These are phyloP conservation scores for Stagonosporopsis vannaccii DNA, from an alignment of 2,329 filamentous ascomycete species.

Conservation along the genomic window DNA sequence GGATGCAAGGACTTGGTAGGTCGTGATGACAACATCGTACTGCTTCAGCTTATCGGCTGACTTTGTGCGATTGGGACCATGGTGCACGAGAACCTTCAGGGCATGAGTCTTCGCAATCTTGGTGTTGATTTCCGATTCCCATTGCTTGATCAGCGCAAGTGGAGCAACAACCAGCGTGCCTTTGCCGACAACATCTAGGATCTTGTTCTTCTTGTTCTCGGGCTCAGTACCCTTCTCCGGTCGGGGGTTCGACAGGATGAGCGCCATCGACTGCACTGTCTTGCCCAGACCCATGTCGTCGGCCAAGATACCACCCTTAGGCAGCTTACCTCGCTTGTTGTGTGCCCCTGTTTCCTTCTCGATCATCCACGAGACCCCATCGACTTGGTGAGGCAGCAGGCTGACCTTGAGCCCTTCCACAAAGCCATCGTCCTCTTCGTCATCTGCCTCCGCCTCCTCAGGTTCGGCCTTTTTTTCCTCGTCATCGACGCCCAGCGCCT, in stretches of 20 bases:
- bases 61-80: slow-evolving; percentile 86
- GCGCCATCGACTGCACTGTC: slow-evolving; percentile 89
- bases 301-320: slow-evolving; percentile 92
- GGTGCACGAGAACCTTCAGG: slow-evolving; percentile 86
- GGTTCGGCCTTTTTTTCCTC: slow-evolving; percentile 58
- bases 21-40: slow-evolving; percentile 96
- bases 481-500: slow-evolving; percentile 54
- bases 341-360: slow-evolving; percentile 87
- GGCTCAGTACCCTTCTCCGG: slow-evolving; percentile 59
- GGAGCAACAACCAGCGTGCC: slow-evolving; percentile 92
- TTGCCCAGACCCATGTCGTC: slow-evolving; percentile 98
- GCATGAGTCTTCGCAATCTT: slow-evolving; percentile 75
- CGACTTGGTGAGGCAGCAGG: slow-evolving; percentile 90
- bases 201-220: slow-evolving; percentile 66
- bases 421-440: slow-evolving; percentile 65
- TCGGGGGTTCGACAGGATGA: slow-evolving; percentile 84
- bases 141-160: slow-evolving; percentile 92
- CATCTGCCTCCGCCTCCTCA: slow-evolving; percentile 50
- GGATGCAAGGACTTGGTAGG: slow-evolving; percentile 93
- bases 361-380: slow-evolving; percentile 94
- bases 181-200: slow-evolving; percentile 73
- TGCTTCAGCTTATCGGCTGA: slow-evolving; percentile 75
- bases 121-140: slow-evolving; percentile 90
- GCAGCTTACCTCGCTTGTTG: slow-evolving; percentile 78
- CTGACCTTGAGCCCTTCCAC: slow-evolving; percentile 86